phyloP scores from a whole-genome alignment of 73 alveolate species.

The Urostyla sp. region DNA sequence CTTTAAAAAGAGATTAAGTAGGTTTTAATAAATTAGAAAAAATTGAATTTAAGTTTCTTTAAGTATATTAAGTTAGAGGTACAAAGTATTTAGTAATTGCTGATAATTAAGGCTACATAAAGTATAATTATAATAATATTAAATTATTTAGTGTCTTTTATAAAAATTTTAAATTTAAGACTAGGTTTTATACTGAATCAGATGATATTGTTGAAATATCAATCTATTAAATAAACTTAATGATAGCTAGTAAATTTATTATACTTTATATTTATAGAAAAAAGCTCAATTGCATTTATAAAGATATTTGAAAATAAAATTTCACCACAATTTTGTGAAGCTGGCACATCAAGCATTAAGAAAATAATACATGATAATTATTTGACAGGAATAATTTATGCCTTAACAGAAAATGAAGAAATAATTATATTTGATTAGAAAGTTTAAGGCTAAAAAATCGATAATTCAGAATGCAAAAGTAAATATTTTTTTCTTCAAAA shows the following conservation, averaged over 20 bases:
- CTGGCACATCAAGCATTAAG: conserved; percentile 27
- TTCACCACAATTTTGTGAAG: conserved; percentile 22
- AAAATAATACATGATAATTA: conserved; percentile 1
- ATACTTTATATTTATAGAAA: background rate
- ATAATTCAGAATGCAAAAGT: conserved; percentile 32
- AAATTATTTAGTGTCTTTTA: conserved; percentile 2
- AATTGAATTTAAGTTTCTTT: background rate
- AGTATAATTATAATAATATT: background rate
- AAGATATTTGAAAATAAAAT: conserved; percentile 20
- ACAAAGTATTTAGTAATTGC: background rate
- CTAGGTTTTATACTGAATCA: conserved; percentile 26
- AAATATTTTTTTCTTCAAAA: background rate
- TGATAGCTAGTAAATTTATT: conserved; percentile 24
- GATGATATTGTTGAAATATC: background rate
- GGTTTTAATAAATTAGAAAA: background rate
- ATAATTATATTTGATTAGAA: conserved; percentile 31
- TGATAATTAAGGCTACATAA: conserved; percentile 8
- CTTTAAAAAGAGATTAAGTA: background rate
- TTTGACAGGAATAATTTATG: conserved; percentile 22
- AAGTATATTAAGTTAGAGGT: conserved; percentile 26
- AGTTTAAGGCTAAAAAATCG: conserved; percentile 6
- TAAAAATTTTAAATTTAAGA: background rate
- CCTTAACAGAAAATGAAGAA: background rate
- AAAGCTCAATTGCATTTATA: conserved; percentile 17
- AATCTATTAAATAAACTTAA: conserved; percentile 6